Conservation (phyloP, 2,329 filamentous ascomycete species). For the Pleoardoris graminearum region DNA sequence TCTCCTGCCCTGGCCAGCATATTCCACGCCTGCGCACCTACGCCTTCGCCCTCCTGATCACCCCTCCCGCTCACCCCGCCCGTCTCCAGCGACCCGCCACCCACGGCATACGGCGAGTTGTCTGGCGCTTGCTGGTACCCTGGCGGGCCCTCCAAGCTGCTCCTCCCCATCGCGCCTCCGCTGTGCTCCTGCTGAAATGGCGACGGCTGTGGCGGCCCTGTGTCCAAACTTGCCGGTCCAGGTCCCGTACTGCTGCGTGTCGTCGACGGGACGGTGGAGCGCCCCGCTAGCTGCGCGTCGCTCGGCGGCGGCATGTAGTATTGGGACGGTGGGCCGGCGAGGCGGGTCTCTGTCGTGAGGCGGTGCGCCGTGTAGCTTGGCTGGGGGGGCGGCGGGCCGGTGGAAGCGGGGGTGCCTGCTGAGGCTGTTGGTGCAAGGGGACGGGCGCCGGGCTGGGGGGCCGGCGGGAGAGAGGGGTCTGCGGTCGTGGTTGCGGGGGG, state of each 20-base stretch:
- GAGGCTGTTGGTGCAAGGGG: constrained; percentile 27
- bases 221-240: constrained; percentile 45
- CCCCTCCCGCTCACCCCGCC: constrained; percentile 43
- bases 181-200: constrained; percentile 29
- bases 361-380: constrained; percentile 44
- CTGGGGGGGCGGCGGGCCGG: constrained; percentile 38
- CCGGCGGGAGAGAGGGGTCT: constrained; percentile 28
- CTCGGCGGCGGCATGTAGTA: constrained; percentile 46
- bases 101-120: constrained; percentile 46
- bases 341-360: constrained; percentile 38
- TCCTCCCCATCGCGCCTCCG: constrained; percentile 22
- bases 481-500: constrained; percentile 37
- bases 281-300: constrained; percentile 44
- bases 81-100: constrained; percentile 34
- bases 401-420: neutral
- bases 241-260: constrained; percentile 29
- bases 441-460: constrained; percentile 48
- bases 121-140: constrained; percentile 53
- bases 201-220: constrained; percentile 39
- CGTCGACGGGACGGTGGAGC: constrained; percentile 40
- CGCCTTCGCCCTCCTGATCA: constrained; percentile 28
- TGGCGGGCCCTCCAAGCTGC: constrained; percentile 49
- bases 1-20: constrained; percentile 42
- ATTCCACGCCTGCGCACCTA: constrained; percentile 41
- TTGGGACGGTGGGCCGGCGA: constrained; percentile 41